Conservation (phyloP, 1,284 basidiomycete species). For the Apiotrichum gamsii region DNA sequence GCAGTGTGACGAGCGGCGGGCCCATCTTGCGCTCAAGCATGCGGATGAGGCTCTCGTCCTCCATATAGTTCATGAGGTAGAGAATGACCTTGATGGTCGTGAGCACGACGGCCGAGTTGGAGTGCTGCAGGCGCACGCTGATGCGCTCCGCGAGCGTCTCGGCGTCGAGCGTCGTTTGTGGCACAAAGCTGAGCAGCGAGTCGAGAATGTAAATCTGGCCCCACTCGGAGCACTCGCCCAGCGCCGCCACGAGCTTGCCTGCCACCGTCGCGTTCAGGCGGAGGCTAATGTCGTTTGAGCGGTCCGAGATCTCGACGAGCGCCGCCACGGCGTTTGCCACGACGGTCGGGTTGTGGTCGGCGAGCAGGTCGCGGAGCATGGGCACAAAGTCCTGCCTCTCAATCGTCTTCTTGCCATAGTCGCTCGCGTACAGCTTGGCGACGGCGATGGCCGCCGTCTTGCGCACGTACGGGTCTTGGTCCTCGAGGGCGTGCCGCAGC, state of each 20-base stretch:
- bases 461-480: constrained; percentile 94
- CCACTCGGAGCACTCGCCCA: constrained; percentile 99
- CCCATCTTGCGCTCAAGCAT: constrained; percentile 95
- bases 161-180: constrained; percentile 78
- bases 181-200: constrained; percentile 85
- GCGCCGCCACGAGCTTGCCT: constrained; percentile 79
- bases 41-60: constrained; percentile 75
- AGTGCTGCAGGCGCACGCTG: constrained; percentile 86
- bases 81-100: constrained; percentile 91
- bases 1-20: constrained; percentile 64
- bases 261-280: constrained; percentile 46
- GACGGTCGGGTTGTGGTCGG: constrained; percentile 90
- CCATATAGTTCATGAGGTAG: constrained; percentile 99
- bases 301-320: constrained; percentile 70
- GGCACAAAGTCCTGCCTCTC: constrained; percentile 90
- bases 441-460: constrained; percentile 93
- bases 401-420: constrained; percentile 69
- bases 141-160: constrained; percentile 91
- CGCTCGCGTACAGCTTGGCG: constrained; percentile 92
- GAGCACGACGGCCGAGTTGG: constrained; percentile 88
- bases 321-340: constrained; percentile 97
- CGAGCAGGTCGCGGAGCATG: constrained; percentile 64
- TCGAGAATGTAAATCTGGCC: constrained; percentile 98
- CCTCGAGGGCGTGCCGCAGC: constrained; percentile 80
- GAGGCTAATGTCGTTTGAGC: constrained; percentile 54